Percentiles rank a stretch among this genome's conserved stretches.
These are phyloP conservation scores for Microcos paniculata DNA, from an alignment of 345 rosid species.

Conservation along the genomic window DNA sequence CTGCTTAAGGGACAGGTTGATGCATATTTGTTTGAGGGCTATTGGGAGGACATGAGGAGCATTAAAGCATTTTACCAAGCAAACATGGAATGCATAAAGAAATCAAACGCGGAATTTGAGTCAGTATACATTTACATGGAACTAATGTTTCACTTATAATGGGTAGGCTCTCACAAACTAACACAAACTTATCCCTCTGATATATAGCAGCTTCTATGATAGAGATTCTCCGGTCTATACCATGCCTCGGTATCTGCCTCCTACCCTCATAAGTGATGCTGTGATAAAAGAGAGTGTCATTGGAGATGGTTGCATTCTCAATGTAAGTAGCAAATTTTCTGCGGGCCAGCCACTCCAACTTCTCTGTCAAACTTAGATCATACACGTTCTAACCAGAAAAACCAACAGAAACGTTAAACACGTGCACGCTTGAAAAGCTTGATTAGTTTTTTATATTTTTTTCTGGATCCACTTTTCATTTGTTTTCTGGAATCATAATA, in stretches of 20 bases:
- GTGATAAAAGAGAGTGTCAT: conserved; percentile 56
- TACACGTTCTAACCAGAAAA: not conserved
- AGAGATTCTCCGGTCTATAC: conserved; percentile 55
- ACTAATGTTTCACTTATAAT: not conserved
- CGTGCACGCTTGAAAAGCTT: not conserved
- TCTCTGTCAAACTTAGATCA: not conserved
- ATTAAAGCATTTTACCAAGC: conserved; percentile 68
- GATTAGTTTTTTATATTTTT: no score
- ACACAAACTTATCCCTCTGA: conserved; percentile 19
- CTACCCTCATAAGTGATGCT: conserved; percentile 54
- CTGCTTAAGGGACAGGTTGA: conserved; percentile 46
- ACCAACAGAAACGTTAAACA: no score
- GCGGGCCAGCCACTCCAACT: not conserved
- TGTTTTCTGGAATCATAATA: conserved; percentile 25
- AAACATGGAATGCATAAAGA: conserved; percentile 69
- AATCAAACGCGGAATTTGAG: conserved; percentile 37
- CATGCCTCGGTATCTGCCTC: conserved; percentile 73
- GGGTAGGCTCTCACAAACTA: not conserved
- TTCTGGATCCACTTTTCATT: not conserved
- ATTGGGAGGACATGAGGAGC: conserved; percentile 80
- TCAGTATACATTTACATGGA: conserved; percentile 38
- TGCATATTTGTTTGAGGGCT: conserved; percentile 62
- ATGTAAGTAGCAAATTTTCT: conserved; percentile 41
- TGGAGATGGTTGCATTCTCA: conserved; percentile 79
- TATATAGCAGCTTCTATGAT: conserved; percentile 66